A percentile compares a stretch with the other conserved stretches of the same genome.
Conservation (phyloP, 768 basidiomycete genomes). For the Coprinopsis sp. region DNA sequence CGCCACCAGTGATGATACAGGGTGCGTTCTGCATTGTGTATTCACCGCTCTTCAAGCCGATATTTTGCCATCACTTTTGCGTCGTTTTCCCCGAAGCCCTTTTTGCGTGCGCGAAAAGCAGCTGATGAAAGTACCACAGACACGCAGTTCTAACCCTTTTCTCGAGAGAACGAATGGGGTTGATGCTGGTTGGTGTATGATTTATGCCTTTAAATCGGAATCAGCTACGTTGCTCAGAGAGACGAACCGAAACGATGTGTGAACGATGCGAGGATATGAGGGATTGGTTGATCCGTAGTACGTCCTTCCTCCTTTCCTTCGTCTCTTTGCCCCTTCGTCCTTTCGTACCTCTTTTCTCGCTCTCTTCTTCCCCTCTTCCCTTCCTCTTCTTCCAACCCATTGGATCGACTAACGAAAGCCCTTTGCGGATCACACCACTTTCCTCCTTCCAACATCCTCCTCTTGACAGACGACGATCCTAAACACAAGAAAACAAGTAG, state of each 20-base stretch:
- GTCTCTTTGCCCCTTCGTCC: no score
- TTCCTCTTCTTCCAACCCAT: no score
- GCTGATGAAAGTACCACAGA: no score
- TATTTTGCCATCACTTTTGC: neutral
- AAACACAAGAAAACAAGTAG: constrained; percentile 38
- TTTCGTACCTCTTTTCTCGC: neutral
- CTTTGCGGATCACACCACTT: constrained; percentile 40
- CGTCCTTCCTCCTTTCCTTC: neutral
- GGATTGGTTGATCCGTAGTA: constrained; percentile 59
- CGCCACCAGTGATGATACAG: no score
- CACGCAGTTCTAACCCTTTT: neutral
- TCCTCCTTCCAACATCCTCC: constrained; percentile 55
- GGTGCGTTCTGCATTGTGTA: no score
- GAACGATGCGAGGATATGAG: constrained; percentile 75
- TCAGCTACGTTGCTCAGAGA: constrained; percentile 65
- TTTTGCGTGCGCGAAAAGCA: no score
- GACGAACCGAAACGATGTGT: constrained; percentile 70
- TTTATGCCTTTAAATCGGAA: constrained; percentile 53
- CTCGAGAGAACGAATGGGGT: neutral
- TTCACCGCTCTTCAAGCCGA: neutral
- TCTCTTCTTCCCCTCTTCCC: neutral
- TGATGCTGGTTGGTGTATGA: constrained; percentile 1
- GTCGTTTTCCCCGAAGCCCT: neutral
- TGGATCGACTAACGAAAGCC: neutral
- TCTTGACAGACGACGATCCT: constrained; percentile 63